Base-by-base conservation (phyloP, 2,329 filamentous ascomycete species). In the Trichophyton benhamiae region DNA sequence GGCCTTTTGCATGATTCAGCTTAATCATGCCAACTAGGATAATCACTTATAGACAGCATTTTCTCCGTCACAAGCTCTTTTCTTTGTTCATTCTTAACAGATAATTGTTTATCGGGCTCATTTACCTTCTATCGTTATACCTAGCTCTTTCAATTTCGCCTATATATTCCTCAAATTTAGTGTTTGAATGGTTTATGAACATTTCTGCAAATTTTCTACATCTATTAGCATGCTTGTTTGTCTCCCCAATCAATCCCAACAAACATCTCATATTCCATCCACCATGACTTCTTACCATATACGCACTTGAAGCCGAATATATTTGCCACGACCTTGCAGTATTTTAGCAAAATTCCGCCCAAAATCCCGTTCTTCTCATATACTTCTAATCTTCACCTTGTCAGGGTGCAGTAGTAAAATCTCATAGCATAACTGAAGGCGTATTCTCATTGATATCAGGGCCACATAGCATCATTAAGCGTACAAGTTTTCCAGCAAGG, bases 21-120 rank as follows among this genome's bases (percentile, higher is more conserved):
- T 22, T n/a, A 53, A 53, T 33, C 49, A 53, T 30, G 27, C 25
- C 27, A 30, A 30, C 49, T 53, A 53, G 49, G 49, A 53, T 53
- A 53, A 33, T 53, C 49, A 53, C 49, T 22, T 53, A 53, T 53
- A 53, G 49, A 53, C 49, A 53, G 49, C 49, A 53, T 53, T 53
- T 38, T 53, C 49, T 33, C 49, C n/a, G 13, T 30, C 13, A 13
- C 48, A 30, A 53, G 7, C 22, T 33, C 27, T 53, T 25, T 53
- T 53, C 17, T 13, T 53, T 53, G 49, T 53, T 33, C 6, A 33
- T 48, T 48, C 44, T 11, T 48, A 17, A 25, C 5, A 9, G 17
- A 48, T 22, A 48, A 7, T 48, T 48, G 44, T 25, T 48, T 48
- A 25, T 9, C 44, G 49, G 22, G 49, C 8, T 13, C 49, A 48